Evolutionary conservation across 257 asterid species (phyloP).

Genomic region (Capsicum pubescens): DNA sequence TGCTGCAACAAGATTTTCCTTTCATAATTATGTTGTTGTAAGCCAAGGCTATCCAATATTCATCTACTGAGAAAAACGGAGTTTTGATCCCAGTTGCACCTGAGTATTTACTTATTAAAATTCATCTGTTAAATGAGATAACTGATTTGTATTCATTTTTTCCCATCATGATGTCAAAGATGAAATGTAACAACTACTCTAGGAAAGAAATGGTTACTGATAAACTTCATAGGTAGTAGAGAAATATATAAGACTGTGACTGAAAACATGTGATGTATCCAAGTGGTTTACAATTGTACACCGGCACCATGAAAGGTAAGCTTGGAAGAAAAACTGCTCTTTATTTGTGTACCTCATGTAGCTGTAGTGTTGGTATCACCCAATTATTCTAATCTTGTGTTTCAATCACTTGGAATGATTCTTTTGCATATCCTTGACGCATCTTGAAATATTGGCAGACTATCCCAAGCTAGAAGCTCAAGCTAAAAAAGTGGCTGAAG

Average conservation of each 20-base stretch:
- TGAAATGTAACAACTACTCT: constrained; percentile 22
- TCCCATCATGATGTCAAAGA: background rate
- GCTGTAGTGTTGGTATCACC: constrained; percentile 1
- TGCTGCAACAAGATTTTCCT: constrained; percentile 5
- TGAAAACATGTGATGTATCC: background rate
- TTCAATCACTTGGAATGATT: background rate
- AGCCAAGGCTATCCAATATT: constrained; percentile 11
- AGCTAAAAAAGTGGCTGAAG: constrained; percentile 82
- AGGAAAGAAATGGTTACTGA: background rate
- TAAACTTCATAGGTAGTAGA: constrained; percentile 13
- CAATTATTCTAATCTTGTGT: constrained; percentile 10
- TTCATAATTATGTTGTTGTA: background rate
- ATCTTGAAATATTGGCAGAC: constrained; percentile 55
- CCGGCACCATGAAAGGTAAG: constrained; percentile 5
- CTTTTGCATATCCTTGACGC: constrained; percentile 21
- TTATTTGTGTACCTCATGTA: constrained; percentile 22
- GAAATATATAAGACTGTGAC: background rate
- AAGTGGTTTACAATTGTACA: constrained; percentile 5
- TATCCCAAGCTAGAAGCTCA: constrained; percentile 81
- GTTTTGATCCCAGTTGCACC: constrained; percentile 20
- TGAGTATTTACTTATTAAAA: background rate
- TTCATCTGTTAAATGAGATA: constrained; percentile 10
- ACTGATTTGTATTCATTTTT: constrained; percentile 10
- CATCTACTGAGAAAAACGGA: background rate
- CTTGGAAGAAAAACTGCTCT: background rate